These are phyloP conservation scores for Ustilago bromivora DNA, from an alignment of 1,284 basidiomycete species.

Conservation along the genomic window DNA sequence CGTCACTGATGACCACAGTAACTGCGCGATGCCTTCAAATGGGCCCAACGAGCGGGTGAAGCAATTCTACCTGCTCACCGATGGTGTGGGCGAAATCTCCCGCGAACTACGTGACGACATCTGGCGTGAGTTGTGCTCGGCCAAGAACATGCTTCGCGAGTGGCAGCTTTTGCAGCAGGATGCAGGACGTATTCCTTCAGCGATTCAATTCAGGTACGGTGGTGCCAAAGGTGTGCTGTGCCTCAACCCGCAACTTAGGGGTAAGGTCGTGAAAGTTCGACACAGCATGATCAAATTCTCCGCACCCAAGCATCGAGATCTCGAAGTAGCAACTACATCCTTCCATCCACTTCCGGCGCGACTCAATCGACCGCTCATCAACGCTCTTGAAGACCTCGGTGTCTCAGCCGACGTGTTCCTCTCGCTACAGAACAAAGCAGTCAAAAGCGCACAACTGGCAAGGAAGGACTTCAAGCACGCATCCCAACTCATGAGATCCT, in stretches of 20 bases:
- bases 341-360: conserved; percentile 28
- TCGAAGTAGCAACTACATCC: conserved; percentile 36
- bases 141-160: conserved; percentile 30
- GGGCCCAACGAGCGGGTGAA: background rate
- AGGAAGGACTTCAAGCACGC: conserved; percentile 22
- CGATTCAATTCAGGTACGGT: conserved; percentile 35
- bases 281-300: conserved; percentile 43
- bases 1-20: conserved; percentile 22
- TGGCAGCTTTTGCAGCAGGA: conserved; percentile 21
- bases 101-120: conserved; percentile 25
- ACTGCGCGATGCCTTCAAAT: conserved; percentile 10
- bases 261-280: conserved; percentile 28
- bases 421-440: conserved; percentile 24
- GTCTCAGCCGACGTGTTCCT: conserved; percentile 18
- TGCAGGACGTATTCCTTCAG: conserved; percentile 24
- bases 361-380: conserved; percentile 43
- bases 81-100: conserved; percentile 41
- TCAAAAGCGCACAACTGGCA: conserved; percentile 23
- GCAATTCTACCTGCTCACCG: conserved; percentile 27
- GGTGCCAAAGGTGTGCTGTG: conserved; percentile 42
- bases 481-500: conserved; percentile 28
- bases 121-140: conserved; percentile 30
- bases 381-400: conserved; percentile 40
- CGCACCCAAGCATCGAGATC: conserved; percentile 26
- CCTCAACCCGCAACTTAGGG: conserved; percentile 27